Evolutionary conservation across 257 asterid species (phyloP), one percentile per base, ranked within the genome.

Genomic region (Penstemon newberryi): DNA sequence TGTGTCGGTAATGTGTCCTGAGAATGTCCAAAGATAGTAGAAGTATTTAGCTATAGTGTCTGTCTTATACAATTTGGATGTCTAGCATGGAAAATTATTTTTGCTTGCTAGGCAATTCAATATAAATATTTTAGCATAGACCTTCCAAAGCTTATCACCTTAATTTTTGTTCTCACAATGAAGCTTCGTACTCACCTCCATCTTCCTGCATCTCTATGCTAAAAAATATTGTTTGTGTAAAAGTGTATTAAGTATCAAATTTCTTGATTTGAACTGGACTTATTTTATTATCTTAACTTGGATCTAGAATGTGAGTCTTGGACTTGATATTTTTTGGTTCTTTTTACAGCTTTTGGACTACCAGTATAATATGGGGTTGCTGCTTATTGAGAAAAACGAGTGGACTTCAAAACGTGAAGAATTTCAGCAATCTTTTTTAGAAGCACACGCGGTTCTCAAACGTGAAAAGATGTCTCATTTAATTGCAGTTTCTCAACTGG

Each of bases 311-410:
- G 42, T 66, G 61, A 47, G 41, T 46, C 45, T 55, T 18, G 10
- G 3, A 19, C 37, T 60, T 9, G 56, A 44, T 56, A 45, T 46
- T 10, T 44, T 12, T 57, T 36, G 4, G 63, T 47, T 47, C 63
- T 36, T 72, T 53, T 53, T 40, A 75, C 90, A 92, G 98, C 91
- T 92, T 42, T 80, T 75, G 42, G 94, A 90, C 78, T 92, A 92
- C 72, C 97, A 92, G 73, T 87, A 90, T 75, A 84, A 72, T 69
- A 92, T 92, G 97, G 98, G 98, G 5, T 72, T 92, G 70, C 85
- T 92, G 63, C 83, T 92, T 51, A 88, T 92, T 61, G 97, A 90
- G 90, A 92, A 92, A 70, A 90, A 88, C 45, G 95, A 90, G 75
- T 90, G 93, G 91, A 77, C 90, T 41, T 67, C 84, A 38, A 88